Conservation (phyloP, 106 monocot species). For the Dendrobium huoshanense region DNA sequence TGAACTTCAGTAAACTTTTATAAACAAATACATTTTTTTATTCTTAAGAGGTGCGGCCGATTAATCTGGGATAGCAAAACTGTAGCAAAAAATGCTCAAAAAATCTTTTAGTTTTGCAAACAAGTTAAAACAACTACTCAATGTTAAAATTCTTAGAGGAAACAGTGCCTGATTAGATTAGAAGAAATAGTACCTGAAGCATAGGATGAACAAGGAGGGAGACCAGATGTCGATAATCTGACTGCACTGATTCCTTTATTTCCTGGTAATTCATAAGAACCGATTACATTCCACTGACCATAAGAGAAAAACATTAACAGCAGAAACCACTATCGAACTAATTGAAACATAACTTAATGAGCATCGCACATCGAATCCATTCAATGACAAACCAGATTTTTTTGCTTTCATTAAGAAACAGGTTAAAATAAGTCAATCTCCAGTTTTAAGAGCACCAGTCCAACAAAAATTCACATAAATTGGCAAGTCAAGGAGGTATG, state of each 20-base stretch:
- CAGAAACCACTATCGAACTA: background rate
- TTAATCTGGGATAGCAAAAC: no score
- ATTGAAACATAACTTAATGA: background rate
- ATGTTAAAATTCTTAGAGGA: background rate
- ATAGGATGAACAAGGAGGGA: slow-evolving; percentile 92
- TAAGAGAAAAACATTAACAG: background rate
- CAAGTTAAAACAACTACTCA: background rate
- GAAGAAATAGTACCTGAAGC: slow-evolving; percentile 58
- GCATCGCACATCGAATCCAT: background rate
- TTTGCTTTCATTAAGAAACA: background rate
- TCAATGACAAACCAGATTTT: no score
- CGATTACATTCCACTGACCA: background rate
- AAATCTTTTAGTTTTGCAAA: no score
- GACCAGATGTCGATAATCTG: slow-evolving; percentile 80
- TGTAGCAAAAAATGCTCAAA: no score
- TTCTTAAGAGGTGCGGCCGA: no score
- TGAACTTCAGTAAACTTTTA: no score
- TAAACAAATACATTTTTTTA: no score
- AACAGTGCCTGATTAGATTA: no score
- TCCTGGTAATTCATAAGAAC: slow-evolving; percentile 30
- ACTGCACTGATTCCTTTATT: slow-evolving; percentile 77
- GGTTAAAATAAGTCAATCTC: background rate
- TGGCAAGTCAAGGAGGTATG: no score
- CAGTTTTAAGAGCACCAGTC: background rate
- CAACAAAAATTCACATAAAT: background rate